These are phyloP conservation scores for Lepidium campestre DNA, from an alignment of 441 rosid species.

Conservation along the genomic window DNA sequence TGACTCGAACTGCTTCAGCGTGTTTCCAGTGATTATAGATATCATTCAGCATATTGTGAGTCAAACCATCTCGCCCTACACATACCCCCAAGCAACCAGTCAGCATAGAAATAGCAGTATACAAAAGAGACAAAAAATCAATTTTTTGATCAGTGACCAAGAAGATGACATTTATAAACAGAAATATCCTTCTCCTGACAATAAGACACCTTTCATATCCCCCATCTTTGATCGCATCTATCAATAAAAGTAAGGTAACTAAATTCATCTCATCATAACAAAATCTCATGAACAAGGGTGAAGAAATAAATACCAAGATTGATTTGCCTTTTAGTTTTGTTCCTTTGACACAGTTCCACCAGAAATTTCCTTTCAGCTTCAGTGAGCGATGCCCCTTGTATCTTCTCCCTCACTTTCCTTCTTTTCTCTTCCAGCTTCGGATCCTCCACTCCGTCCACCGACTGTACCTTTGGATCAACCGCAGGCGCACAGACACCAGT, in stretches of 20 bases:
- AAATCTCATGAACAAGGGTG: background rate
- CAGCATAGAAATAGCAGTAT: background rate
- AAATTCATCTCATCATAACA: background rate
- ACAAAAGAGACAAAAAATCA: background rate
- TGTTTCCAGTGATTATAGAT: constrained; percentile 80
- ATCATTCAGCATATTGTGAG: constrained; percentile 91
- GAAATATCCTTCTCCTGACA: background rate
- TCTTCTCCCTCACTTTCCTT: constrained; percentile 44
- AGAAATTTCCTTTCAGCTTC: constrained; percentile 76
- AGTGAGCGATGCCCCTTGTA: constrained; percentile 62
- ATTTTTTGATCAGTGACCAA: background rate
- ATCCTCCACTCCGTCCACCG: constrained; percentile 62
- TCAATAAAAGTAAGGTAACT: background rate
- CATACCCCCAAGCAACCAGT: constrained; percentile 1
- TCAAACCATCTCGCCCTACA: constrained; percentile 90
- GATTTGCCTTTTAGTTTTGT: constrained; percentile 62
- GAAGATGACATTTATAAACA: background rate
- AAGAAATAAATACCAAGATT: constrained; percentile 48
- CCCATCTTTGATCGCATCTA: background rate
- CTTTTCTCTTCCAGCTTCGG: constrained; percentile 74
- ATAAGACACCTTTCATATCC: background rate
- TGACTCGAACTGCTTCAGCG: constrained; percentile 74
- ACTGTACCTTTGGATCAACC: constrained; percentile 52
- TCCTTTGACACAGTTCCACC: constrained; percentile 61
- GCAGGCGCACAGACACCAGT: constrained; percentile 89